A percentile compares a stretch with the other conserved stretches of the same genome.
phyloP scores from a whole-genome alignment of 1,284 basidiomycete species.

The Puccinia coronata region DNA sequence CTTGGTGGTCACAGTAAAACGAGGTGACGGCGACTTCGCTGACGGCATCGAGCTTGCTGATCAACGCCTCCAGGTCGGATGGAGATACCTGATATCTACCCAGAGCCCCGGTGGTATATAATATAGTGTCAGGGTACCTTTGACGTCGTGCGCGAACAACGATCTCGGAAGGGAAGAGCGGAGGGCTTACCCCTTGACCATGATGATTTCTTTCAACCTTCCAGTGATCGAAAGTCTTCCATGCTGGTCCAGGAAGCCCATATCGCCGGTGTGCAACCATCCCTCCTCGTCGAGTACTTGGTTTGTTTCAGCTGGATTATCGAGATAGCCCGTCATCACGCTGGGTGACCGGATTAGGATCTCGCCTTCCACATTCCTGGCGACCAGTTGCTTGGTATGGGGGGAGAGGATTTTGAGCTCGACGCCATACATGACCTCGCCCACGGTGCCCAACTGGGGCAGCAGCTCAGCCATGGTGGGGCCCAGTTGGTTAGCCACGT shows the following conservation, averaged over 20 bases:
- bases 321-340: constrained; percentile 58
- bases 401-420: constrained; percentile 53
- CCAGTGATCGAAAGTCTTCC: constrained; percentile 55
- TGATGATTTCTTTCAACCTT: constrained; percentile 56
- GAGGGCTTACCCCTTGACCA: constrained; percentile 55
- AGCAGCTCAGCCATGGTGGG: constrained; percentile 54
- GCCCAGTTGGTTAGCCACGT: constrained; percentile 52
- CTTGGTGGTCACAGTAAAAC: constrained; percentile 52
- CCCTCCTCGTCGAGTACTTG: constrained; percentile 53
- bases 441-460: constrained; percentile 54
- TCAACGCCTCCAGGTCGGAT: constrained; percentile 57
- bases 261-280: constrained; percentile 57
- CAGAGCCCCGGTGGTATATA: no score
- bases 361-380: not conserved
- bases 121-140: no score
- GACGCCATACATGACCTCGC: constrained; percentile 53
- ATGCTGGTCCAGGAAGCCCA: constrained; percentile 55
- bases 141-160: not conserved
- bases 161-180: not conserved
- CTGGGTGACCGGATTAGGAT: constrained; percentile 49
- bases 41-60: constrained; percentile 55
- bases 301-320: constrained; percentile 55
- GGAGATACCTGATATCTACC: constrained; percentile 57
- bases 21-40: constrained; percentile 56
- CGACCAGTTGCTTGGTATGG: not conserved